phyloP scores from a whole-genome alignment of 148 eudicot species.

The Rhododendron ferrugineum region DNA sequence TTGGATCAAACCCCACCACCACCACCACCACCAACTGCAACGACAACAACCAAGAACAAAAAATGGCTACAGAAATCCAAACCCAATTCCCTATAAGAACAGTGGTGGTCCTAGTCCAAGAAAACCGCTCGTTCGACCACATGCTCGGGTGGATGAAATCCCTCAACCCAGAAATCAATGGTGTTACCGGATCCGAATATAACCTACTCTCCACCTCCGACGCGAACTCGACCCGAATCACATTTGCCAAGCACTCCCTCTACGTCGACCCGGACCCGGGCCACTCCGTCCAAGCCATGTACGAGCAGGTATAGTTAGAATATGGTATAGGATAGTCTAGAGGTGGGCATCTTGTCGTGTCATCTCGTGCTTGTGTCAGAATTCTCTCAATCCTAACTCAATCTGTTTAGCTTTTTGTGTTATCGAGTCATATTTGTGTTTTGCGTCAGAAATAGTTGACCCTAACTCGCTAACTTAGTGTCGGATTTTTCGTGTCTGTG shows the following conservation, averaged over 20 bases:
- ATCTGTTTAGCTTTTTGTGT: no score
- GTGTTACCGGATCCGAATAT: slow-evolving; percentile 31
- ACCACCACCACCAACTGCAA: neutral
- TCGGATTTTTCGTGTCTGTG: no score
- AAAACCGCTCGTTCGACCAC: slow-evolving; percentile 32
- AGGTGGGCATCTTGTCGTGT: no score
- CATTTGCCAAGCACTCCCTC: slow-evolving; percentile 26
- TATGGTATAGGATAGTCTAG: neutral
- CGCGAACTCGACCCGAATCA: slow-evolving; percentile 19
- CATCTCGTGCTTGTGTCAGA: no score
- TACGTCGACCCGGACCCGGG: slow-evolving; percentile 55
- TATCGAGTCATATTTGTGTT: no score
- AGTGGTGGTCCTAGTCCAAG: slow-evolving; percentile 30
- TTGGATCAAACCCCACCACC: neutral
- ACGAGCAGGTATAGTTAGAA: slow-evolving; percentile 36
- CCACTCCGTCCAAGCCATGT: slow-evolving; percentile 49
- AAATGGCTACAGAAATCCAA: neutral
- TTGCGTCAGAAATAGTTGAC: no score
- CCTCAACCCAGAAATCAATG: slow-evolving; percentile 25
- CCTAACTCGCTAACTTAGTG: no score
- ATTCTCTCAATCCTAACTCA: no score
- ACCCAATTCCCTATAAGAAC: slow-evolving; percentile 22
- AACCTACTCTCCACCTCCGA: slow-evolving; percentile 35
- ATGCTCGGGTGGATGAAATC: slow-evolving; percentile 35
- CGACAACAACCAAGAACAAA: neutral